Conservation (phyloP, 116 monocot genomes). For the Posidonia oceanica region DNA sequence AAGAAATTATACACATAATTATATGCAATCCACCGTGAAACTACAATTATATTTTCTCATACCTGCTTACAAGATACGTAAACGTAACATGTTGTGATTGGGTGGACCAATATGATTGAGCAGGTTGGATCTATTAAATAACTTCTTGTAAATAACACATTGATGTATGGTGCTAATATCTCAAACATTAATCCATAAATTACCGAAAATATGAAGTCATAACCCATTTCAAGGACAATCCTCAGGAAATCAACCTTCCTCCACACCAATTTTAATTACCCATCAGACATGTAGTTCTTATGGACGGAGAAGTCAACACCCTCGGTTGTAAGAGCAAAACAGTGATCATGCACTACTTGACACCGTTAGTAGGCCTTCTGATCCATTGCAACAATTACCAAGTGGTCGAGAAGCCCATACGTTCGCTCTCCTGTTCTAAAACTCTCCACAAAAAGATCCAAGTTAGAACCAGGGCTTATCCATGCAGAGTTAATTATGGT, state of each 20-base stretch:
- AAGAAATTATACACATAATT: no score
- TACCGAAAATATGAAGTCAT: constrained; percentile 69
- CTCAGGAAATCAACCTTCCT: constrained; percentile 54
- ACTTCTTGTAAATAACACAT: no score
- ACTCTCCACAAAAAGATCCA: constrained; percentile 64
- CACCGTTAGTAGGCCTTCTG: constrained; percentile 38
- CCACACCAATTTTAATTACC: constrained; percentile 81
- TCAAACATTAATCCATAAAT: no score
- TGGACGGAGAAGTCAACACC: constrained; percentile 62
- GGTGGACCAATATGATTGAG: no score
- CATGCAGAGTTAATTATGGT: constrained; percentile 49
- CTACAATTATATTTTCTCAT: no score
- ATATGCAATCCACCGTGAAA: no score
- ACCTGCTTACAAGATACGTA: no score
- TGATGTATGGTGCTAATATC: no score
- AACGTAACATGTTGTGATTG: no score
- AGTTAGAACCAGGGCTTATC: constrained; percentile 24
- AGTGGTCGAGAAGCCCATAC: constrained; percentile 33
- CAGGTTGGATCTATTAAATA: no score
- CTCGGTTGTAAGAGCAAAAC: constrained; percentile 35
- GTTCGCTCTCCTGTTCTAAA: constrained; percentile 42
- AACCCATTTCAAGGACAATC: constrained; percentile 55
- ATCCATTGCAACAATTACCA: constrained; percentile 58
- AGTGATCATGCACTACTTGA: constrained; percentile 25
- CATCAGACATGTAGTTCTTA: constrained; percentile 48